Percentiles rank a stretch among this genome's conserved stretches.
Evolutionary conservation across 2,329 filamentous ascomycete genomes (phyloP).

Genomic region (Xenoacremonium recifei): DNA sequence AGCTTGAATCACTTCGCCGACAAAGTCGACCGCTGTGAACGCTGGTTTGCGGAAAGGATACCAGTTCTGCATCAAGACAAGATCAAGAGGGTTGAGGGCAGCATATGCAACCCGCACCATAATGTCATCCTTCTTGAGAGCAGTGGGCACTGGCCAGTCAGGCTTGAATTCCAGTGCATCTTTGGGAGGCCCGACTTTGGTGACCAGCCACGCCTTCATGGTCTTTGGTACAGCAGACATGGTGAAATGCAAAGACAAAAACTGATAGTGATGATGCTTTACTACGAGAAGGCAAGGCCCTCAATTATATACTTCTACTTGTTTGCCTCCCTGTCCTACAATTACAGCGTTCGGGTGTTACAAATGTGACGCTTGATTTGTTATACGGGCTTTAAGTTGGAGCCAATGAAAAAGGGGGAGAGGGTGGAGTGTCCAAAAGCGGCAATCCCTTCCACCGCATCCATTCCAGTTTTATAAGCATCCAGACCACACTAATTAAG

Average conservation of each 20-base stretch:
- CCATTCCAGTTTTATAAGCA: background rate
- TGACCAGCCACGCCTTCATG: conserved; percentile 1
- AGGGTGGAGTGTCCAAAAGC: too few relatives aligned
- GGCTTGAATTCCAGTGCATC: conserved; percentile 1
- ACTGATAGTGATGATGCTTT: background rate
- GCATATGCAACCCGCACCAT: conserved; percentile 2
- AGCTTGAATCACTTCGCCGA: background rate
- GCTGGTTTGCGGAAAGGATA: background rate
- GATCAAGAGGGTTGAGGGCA: conserved; percentile 4
- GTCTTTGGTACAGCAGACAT: background rate
- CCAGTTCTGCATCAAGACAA: conserved; percentile 2
- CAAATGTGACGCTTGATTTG: background rate
- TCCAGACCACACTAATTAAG: background rate
- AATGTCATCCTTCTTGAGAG: background rate
- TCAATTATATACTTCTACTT: background rate
- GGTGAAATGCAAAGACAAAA: background rate
- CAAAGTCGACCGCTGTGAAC: background rate
- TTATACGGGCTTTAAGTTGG: background rate
- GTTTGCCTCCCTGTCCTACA: background rate
- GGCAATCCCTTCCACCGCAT: too few relatives aligned
- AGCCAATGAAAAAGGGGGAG: background rate
- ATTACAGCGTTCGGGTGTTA: too few relatives aligned
- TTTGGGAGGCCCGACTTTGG: background rate
- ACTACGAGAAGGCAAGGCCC: background rate
- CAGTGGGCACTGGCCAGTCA: background rate